Base-by-base conservation (phyloP, 2,329 filamentous ascomycete species). In the Cryphonectria radicalis region DNA sequence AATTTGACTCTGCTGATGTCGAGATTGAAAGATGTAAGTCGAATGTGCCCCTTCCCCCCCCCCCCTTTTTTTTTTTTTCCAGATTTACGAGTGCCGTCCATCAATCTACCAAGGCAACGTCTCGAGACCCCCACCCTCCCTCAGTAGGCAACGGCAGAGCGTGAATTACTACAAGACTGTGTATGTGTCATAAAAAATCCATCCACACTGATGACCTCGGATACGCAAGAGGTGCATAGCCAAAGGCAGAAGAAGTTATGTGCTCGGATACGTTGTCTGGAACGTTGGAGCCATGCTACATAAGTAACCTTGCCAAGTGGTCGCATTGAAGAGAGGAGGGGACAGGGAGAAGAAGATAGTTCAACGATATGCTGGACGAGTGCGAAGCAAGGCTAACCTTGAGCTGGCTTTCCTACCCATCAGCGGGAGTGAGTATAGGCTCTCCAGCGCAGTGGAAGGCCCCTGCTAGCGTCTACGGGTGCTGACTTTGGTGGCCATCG, bases 391-490 rank as follows among this genome's bases (percentile, higher is more conserved):
- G 46, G 7, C 22, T 22, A n/a, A n/a, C 8, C 46, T n/a, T 50
- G 46, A 50, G 7, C 19, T 10, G 46, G n/a, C 46, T 50, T n/a
- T 50, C 7, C 46, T 50, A 7, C 46, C 19, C 46, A n/a, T 50
- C 8, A 50, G 22, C 22, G 46, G n/a, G 7, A 11, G 22, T 6
- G 53, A 10, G 4, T 57, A 57, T 59, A 59, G 55, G 25, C n/a
- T 42, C 28, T 42, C 57, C 68, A 37, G 63, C 1, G n/a, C 46
- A 53, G 50, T 50, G 63, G 53, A 60, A n/a, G 63, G 42, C 64
- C 69, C 69, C 63, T 70, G 63, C 64, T 57, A 66, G 35, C 6
- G 68, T 32, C 22, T 69, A 64, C 68, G 55, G 63, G 19, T 50
- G 63, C 68, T 32, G 22, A 46, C 32, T 28, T 32, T 67, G 32